Evolutionary conservation across 768 basidiomycete species (phyloP).

Genomic region (Pleurotus sapidus): DNA sequence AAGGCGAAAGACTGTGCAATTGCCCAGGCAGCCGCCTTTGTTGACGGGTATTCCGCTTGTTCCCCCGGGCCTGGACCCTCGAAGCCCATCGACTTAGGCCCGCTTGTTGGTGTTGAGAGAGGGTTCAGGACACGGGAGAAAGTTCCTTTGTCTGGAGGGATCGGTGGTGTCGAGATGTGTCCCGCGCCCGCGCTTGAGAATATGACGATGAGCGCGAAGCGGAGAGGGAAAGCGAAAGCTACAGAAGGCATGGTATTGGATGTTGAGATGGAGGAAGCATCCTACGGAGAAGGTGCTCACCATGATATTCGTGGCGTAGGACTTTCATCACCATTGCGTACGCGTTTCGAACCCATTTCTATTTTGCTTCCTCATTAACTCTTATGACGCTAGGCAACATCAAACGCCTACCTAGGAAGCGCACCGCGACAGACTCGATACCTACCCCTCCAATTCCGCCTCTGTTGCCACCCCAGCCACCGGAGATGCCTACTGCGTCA

Average conservation of each 20-base stretch:
- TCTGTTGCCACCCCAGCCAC: not conserved
- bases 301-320: no score
- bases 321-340: not conserved
- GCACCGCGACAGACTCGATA: constrained; percentile 7
- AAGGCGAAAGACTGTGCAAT: constrained; percentile 61
- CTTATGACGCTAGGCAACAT: not conserved
- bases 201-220: constrained; percentile 19
- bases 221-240: constrained; percentile 22
- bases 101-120: constrained; percentile 55
- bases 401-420: constrained; percentile 3
- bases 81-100: constrained; percentile 46
- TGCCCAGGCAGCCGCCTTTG: constrained; percentile 62
- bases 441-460: not conserved
- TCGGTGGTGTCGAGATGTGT: constrained; percentile 59
- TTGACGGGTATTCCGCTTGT: constrained; percentile 24
- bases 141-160: constrained; percentile 54
- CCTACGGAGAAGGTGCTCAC: no score
- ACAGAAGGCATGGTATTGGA: constrained; percentile 3
- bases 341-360: not conserved
- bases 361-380: not conserved
- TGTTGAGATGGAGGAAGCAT: not conserved
- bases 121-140: constrained; percentile 64
- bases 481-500: constrained; percentile 5
- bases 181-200: constrained; percentile 1
- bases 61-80: not conserved